phyloP scores from a whole-genome alignment of 371 early-diverging fungal genomes.

The Circinella umbellata region DNA sequence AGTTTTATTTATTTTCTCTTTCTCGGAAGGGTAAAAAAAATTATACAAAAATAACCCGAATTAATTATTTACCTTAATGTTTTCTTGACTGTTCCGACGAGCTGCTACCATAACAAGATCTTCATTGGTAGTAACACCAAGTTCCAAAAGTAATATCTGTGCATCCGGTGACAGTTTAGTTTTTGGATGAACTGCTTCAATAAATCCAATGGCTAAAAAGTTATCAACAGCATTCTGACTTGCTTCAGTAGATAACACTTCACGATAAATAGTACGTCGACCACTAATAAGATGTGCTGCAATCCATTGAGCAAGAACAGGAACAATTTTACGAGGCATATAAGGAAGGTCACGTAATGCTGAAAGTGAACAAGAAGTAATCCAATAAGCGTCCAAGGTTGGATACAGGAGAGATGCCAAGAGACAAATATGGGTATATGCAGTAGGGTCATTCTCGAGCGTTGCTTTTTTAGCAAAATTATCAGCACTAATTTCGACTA shows the following conservation, averaged over 20 bases:
- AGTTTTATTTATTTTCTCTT: constrained; percentile 9
- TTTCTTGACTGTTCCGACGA: constrained; percentile 16
- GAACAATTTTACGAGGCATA: constrained; percentile 56
- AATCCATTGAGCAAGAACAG: constrained; percentile 56
- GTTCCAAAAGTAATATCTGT: constrained; percentile 47
- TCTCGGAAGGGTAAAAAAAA: too few species aligned
- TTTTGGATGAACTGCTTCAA: constrained; percentile 52
- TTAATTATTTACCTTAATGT: constrained; percentile 11
- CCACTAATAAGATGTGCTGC: constrained; percentile 57
- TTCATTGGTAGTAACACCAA: constrained; percentile 52
- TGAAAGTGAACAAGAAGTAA: constrained; percentile 55
- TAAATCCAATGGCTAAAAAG: constrained; percentile 50
- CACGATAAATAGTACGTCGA: constrained; percentile 52
- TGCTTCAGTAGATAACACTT: constrained; percentile 54
- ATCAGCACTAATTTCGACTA: background rate
- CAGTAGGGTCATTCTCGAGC: constrained; percentile 30
- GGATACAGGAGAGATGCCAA: constrained; percentile 55
- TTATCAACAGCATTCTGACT: constrained; percentile 55
- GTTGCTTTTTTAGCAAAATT: constrained; percentile 29
- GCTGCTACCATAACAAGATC: constrained; percentile 49
- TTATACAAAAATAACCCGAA: too few species aligned
- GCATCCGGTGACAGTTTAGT: constrained; percentile 53
- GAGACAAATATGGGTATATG: constrained; percentile 44
- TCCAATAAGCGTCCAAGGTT: constrained; percentile 56
- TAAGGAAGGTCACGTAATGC: constrained; percentile 53